These are phyloP conservation scores for Solanum pennellii DNA, from an alignment of 257 asterid species.

Conservation along the genomic window DNA sequence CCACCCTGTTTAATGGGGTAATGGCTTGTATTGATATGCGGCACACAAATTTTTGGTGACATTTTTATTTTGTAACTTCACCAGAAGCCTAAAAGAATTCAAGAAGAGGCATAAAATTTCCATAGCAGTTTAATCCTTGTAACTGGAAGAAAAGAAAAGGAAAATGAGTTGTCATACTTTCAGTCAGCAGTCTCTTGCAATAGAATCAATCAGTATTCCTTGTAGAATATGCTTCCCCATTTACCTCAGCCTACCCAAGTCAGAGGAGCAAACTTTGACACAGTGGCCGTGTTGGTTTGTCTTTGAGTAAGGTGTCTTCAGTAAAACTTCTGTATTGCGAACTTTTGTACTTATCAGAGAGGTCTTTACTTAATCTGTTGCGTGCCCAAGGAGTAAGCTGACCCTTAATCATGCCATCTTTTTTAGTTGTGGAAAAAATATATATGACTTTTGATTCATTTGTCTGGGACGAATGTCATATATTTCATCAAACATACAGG, in stretches of 20 bases:
- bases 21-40: neutral
- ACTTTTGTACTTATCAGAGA: neutral
- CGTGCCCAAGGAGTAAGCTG: neutral
- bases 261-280: neutral
- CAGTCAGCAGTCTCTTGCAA: neutral
- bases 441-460: neutral
- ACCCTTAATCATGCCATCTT: neutral
- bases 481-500: slow-evolving; percentile 26
- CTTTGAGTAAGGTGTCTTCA: neutral
- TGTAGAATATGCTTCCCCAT: neutral
- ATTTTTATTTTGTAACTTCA: neutral
- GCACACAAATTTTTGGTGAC: neutral
- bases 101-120: neutral
- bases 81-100: neutral
- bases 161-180: neutral
- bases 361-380: neutral
- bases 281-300: neutral
- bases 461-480: neutral
- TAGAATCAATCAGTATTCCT: neutral
- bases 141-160: neutral
- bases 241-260: neutral
- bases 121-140: neutral
- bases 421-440: neutral
- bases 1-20: neutral
- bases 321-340: neutral